Base-by-base conservation (phyloP, 2,329 filamentous ascomycete species). In the Penicillium polonicum region DNA sequence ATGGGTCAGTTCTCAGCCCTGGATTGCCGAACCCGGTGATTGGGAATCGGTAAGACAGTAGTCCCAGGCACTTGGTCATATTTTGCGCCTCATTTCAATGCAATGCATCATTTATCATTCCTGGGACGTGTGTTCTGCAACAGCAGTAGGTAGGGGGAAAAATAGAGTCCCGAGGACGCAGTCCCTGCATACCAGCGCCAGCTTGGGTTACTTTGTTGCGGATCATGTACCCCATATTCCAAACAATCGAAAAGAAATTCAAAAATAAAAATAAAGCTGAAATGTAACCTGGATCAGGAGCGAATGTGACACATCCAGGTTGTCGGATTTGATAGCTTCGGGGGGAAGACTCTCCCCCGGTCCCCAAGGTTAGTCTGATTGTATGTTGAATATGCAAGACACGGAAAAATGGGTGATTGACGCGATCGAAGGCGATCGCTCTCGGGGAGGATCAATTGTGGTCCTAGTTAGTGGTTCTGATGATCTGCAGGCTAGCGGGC, bases 251-350 rank as follows among this genome's bases (percentile, higher is more conserved):
- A 29, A 17, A 21, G 4, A 38, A 42, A 25, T 9, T 9, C 39
- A 29, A 36, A 31, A 31, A n/a, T 17, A 15, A n/a, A 17, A 29
- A 39, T 19, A 35, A 41, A 39, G 6, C 5, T 7, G 27, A 51
- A 43, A 43, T 55, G 49, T 36, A 55, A 44, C 29, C 46, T 46
- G 57, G 5, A 25, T 9, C 53, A 65, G 56, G 52, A 51, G 58
- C 64, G 58, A 53, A 60, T 65, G 58, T 66, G 64, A 66, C 56
- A 58, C 48, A 60, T 66, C 63, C 58, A 48, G 52, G 33, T 57
- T 39, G 44, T 54, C 52, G 57, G 61, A 60, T 56, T 55, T 50
- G 63, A 61, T 58, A 65, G 61, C 59, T 59, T 65, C 61, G 58
- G 59, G 58, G 48, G 60, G 54, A 62, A 59, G 52, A 35, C 56